These are phyloP conservation scores for Aspergillus sp. DNA, from an alignment of 2,329 filamentous ascomycete genomes.

Conservation along the genomic window DNA sequence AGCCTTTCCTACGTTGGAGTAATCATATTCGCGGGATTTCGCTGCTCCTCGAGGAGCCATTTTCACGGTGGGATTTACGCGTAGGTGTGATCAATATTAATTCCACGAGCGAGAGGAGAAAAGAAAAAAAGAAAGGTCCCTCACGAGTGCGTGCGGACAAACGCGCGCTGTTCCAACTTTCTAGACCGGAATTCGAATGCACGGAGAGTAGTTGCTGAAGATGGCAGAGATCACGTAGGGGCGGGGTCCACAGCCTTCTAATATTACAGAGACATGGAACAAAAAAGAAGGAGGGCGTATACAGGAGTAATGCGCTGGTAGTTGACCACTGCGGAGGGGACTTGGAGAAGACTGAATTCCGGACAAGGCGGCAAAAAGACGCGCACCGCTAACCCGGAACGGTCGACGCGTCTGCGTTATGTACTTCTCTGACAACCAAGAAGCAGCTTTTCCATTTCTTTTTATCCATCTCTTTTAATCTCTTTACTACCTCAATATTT, in stretches of 20 bases:
- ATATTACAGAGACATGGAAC: too few relatives aligned
- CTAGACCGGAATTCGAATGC: too few relatives aligned
- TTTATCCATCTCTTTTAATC: too few relatives aligned
- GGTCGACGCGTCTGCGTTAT: constrained; percentile 26
- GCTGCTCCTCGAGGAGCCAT: constrained; percentile 35
- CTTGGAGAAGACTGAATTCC: constrained; percentile 10
- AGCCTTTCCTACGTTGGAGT: constrained; percentile 41
- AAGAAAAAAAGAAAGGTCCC: too few relatives aligned
- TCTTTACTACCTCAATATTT: not conserved
- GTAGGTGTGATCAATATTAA: constrained; percentile 1
- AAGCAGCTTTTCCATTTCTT: too few relatives aligned
- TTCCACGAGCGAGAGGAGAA: constrained; percentile 1
- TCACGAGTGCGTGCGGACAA: too few relatives aligned
- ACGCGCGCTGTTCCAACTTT: too few relatives aligned
- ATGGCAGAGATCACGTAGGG: too few relatives aligned
- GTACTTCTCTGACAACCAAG: not conserved
- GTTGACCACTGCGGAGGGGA: constrained; percentile 12
- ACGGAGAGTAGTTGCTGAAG: too few relatives aligned
- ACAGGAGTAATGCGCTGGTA: not conserved
- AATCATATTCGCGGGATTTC: constrained; percentile 42
- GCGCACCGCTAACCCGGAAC: constrained; percentile 29
- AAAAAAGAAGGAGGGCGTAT: too few relatives aligned
- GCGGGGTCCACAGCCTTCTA: too few relatives aligned
- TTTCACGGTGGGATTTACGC: constrained; percentile 9
- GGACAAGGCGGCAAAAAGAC: constrained; percentile 15